phyloP scores from a whole-genome alignment of 306 rosid genomes.

The Canavalia gladiata region DNA sequence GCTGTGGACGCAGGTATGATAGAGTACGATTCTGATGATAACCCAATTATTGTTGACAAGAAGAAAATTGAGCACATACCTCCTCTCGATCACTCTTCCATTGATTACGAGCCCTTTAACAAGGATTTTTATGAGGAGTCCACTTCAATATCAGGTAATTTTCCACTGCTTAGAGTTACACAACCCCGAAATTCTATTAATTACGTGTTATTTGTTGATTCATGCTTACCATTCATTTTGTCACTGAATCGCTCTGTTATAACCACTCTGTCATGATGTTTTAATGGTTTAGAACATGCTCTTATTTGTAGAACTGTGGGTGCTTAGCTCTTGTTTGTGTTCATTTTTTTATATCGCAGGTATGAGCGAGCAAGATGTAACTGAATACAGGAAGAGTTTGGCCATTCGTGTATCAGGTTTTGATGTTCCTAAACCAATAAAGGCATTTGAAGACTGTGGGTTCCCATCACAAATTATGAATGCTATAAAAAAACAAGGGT shows the following conservation, averaged over 20 bases:
- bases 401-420: constrained; percentile 92
- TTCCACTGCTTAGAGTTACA: neutral
- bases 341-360: constrained; percentile 54
- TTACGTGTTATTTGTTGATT: neutral
- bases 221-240: neutral
- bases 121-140: constrained; percentile 95
- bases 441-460: constrained; percentile 83
- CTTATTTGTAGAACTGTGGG: neutral
- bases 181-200: constrained; percentile 9
- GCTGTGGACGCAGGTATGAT: constrained; percentile 93
- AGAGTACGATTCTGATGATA: constrained; percentile 96
- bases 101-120: constrained; percentile 83
- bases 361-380: constrained; percentile 88
- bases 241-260: neutral
- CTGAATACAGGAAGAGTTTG: constrained; percentile 82
- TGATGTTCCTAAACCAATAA: constrained; percentile 89
- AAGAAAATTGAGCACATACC: constrained; percentile 92
- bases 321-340: neutral
- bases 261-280: neutral
- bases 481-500: constrained; percentile 90
- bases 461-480: constrained; percentile 85
- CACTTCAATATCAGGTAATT: constrained; percentile 81
- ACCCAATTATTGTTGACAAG: constrained; percentile 78
- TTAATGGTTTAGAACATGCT: constrained; percentile 14
- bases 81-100: constrained; percentile 81